Evolutionary conservation across 2,329 filamentous ascomycete species (phyloP).

Genomic region (Pleomassaria siparia): DNA sequence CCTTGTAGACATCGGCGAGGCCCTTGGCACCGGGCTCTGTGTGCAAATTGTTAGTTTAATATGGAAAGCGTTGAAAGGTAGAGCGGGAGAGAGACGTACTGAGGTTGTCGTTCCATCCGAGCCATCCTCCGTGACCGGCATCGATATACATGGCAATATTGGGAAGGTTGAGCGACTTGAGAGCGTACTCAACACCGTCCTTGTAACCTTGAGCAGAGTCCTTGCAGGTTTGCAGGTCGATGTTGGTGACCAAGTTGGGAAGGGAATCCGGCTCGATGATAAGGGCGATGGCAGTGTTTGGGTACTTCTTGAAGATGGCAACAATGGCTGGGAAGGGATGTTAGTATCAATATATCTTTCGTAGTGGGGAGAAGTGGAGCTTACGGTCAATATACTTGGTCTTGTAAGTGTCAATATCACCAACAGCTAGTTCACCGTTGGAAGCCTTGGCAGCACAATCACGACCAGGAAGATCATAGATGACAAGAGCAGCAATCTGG

Average conservation of each 20-base stretch:
- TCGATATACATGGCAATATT: constrained; percentile 68
- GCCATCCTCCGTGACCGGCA: constrained; percentile 66
- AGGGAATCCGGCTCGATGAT: constrained; percentile 64
- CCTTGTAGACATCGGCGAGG: constrained; percentile 52
- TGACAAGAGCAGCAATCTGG: constrained; percentile 58
- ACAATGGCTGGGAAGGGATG: constrained; percentile 48
- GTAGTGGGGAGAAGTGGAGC: constrained; percentile 1
- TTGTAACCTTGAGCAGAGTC: constrained; percentile 60
- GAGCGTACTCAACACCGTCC: constrained; percentile 60
- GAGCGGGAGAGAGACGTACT: constrained; percentile 18
- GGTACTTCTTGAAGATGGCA: constrained; percentile 57
- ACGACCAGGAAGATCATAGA: constrained; percentile 66
- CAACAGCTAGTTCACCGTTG: constrained; percentile 64
- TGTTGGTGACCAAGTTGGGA: constrained; percentile 66
- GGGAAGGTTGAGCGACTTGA: constrained; percentile 60
- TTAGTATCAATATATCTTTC: neutral
- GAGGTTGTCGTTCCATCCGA: constrained; percentile 66
- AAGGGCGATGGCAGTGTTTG: constrained; percentile 43
- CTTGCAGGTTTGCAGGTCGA: constrained; percentile 56
- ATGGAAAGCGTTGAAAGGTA: neutral
- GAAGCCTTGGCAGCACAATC: constrained; percentile 66
- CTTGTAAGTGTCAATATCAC: constrained; percentile 55
- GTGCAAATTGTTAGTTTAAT: constrained; percentile 11
- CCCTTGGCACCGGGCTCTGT: constrained; percentile 52
- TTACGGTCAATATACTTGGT: constrained; percentile 54